Evolutionary conservation across 768 basidiomycete genomes (phyloP).

Genomic region (Sistotremastrum suecicum): DNA sequence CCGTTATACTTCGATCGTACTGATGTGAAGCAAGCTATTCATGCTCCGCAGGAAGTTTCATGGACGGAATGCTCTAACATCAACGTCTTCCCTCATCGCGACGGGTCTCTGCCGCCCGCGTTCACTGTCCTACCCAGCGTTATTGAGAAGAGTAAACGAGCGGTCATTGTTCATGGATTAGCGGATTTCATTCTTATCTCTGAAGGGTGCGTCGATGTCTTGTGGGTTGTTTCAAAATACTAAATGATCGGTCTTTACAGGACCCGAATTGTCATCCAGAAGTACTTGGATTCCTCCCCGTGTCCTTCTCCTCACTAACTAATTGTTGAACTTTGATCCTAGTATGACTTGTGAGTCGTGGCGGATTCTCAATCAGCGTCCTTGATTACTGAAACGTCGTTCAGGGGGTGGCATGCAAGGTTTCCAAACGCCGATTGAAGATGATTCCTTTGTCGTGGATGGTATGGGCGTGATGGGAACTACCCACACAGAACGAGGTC

Average conservation of each 20-base stretch:
- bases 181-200: conserved; percentile 63
- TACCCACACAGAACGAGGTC: conserved; percentile 47
- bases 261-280: conserved; percentile 43
- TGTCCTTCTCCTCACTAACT: not conserved
- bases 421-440: conserved; percentile 52
- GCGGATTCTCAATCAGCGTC: too few species aligned
- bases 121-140: conserved; percentile 57
- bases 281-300: conserved; percentile 24
- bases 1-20: conserved; percentile 58
- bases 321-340: conserved; percentile 29
- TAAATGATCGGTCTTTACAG: not conserved
- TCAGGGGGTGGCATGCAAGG: conserved; percentile 55
- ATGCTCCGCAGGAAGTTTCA: conserved; percentile 44
- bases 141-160: conserved; percentile 59
- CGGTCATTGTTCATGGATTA: conserved; percentile 58
- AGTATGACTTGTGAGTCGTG: conserved; percentile 27
- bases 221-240: not conserved
- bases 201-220: conserved; percentile 39
- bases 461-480: conserved; percentile 55
- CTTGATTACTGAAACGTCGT: not conserved
- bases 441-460: conserved; percentile 58
- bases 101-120: conserved; percentile 44
- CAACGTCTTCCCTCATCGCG: conserved; percentile 48
- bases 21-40: conserved; percentile 59
- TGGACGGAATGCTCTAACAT: conserved; percentile 53